Evolutionary conservation across 306 rosid species (phyloP), one percentile per base, ranked within the genome.

Genomic region (Boehmeria nivea): DNA sequence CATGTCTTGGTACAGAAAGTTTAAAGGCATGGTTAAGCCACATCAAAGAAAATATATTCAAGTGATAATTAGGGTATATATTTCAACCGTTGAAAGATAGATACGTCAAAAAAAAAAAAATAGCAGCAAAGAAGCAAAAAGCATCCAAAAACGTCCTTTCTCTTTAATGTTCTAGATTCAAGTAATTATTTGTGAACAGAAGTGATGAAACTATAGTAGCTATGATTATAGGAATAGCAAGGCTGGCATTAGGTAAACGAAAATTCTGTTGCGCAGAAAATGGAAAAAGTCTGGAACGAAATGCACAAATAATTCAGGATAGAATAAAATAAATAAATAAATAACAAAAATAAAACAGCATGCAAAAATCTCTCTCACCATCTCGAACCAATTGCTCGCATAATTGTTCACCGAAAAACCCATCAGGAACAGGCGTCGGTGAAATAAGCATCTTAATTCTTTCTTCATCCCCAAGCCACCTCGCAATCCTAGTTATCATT

Each of bases 391-490:
- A 66, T 73, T 86, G 94, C 74, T 90, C 97, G 47, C 81, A 73
- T 59, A 90, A 72, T 56, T 81, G 83, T 68, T 90, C 97, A 50
- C 74, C 70, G 44, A 74, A 74, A 72, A 48, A 75, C 40, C 76
- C 97, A 70, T 80, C 86, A 20, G 74, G 74, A 57, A 69, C 60
- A 42, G 82, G 77, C 31, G 72, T 54, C 8, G 66, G 49, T 22
- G 78, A 83, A 50, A 78, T 60, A 19, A 86, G 86, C 16, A 67
- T 45, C 73, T 74, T 76, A 53, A 78, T 65, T 69, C 95, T 80
- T 76, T 86, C 97, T 79, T 90, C 86, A 28, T 90, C 83, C 26
- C 86, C 94, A 79, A 90, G 94, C 84, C 94, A 90, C 68, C 65
- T 78, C 26, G 89, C 95, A 68, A 90, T 74, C 63, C 60, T 68